phyloP scores from a whole-genome alignment of 495 filamentous ascomycete species.

The Coniosporium apollinis region DNA sequence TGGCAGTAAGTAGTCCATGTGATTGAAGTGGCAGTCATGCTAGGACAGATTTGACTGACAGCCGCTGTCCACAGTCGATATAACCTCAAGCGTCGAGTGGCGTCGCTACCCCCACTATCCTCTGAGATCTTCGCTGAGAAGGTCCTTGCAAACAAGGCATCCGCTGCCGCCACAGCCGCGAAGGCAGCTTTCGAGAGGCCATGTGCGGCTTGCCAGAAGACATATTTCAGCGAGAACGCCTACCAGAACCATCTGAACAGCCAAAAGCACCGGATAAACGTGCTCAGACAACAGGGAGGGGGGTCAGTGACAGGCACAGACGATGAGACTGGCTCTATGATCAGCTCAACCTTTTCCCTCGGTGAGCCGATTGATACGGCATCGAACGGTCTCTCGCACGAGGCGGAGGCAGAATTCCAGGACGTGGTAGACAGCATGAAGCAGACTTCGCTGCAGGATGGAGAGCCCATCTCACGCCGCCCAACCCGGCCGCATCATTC shows the following conservation, averaged over 20 bases:
- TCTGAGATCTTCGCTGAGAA: conserved; percentile 93
- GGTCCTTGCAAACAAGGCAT: conserved; percentile 80
- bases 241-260: conserved; percentile 85
- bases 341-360: conserved; percentile 82
- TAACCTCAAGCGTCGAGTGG: conserved; percentile 91
- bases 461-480: conserved; percentile 30
- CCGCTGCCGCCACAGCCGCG: conserved; percentile 64
- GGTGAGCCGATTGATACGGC: conserved; percentile 54
- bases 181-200: conserved; percentile 76
- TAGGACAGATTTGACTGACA: conserved; percentile 1
- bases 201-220: conserved; percentile 74
- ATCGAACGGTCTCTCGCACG: conserved; percentile 27
- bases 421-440: conserved; percentile 66
- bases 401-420: conserved; percentile 57
- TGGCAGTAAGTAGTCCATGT: conserved; percentile 75
- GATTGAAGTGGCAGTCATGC: not conserved
- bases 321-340: conserved; percentile 65
- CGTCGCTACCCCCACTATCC: conserved; percentile 76
- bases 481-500: conserved; percentile 41
- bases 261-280: conserved; percentile 69
- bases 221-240: conserved; percentile 90
- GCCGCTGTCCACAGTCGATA: conserved; percentile 49
- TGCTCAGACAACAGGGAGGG: conserved; percentile 26
- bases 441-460: conserved; percentile 49
- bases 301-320: conserved; percentile 19